Conservation (phyloP, 805 yeast genomes). For the Saccharomycopsis amapae region DNA sequence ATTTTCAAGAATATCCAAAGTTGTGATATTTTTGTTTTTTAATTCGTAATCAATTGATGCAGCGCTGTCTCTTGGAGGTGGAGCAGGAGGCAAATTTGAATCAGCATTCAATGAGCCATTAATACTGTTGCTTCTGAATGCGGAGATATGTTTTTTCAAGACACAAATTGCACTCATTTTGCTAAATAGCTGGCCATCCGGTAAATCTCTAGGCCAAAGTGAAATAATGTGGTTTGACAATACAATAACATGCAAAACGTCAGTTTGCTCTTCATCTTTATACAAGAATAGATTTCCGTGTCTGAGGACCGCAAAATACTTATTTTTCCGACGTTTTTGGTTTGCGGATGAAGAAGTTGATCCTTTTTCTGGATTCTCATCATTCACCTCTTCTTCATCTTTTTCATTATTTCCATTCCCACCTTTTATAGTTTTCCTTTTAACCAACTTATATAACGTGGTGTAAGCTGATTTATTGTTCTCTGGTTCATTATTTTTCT, state of each 20-base stretch:
- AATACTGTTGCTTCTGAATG: background rate
- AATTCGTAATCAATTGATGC: conserved; percentile 10
- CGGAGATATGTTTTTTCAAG: conserved; percentile 38
- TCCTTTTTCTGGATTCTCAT: conserved; percentile 20
- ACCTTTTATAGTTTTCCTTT: conserved; percentile 24
- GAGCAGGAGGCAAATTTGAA: conserved; percentile 23
- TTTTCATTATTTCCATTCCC: conserved; percentile 11
- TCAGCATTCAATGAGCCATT: conserved; percentile 20
- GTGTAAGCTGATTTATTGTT: conserved; percentile 49
- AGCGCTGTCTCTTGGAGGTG: conserved; percentile 24
- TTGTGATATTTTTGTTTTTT: conserved; percentile 14
- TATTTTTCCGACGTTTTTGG: conserved; percentile 43
- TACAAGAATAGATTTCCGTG: conserved; percentile 89
- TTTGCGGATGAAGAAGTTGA: conserved; percentile 28
- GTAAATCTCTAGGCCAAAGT: conserved; percentile 75
- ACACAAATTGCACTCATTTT: conserved; percentile 75
- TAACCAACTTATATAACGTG: conserved; percentile 51
- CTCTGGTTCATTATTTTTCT: conserved; percentile 24
- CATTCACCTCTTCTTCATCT: conserved; percentile 15
- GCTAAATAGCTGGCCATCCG: conserved; percentile 75
- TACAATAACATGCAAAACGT: conserved; percentile 73
- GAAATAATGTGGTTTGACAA: conserved; percentile 62
- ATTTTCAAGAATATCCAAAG: conserved; percentile 22
- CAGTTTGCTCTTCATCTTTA: conserved; percentile 55
- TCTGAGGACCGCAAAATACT: conserved; percentile 63